A percentile compares a stretch with the other conserved stretches of the same genome.
phyloP scores from a whole-genome alignment of 208 protist genomes.

The Leishmania martiniquensis region DNA sequence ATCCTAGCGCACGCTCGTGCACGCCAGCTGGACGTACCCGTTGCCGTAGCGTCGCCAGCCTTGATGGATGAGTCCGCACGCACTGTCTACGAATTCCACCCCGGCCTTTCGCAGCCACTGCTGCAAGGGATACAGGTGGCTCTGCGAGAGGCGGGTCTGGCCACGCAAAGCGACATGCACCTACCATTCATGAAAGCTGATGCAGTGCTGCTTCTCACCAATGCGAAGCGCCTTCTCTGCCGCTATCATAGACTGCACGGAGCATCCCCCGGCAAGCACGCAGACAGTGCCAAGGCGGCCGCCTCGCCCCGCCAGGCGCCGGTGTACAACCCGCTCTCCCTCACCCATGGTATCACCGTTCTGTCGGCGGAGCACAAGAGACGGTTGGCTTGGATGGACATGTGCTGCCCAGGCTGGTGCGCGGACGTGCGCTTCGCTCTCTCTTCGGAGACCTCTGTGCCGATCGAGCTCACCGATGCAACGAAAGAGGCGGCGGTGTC shows the following conservation, averaged over 20 bases:
- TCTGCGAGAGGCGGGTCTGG: constrained; percentile 12
- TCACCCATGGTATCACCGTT: constrained; percentile 2
- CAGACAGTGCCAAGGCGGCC: background rate
- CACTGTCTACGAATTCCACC: constrained; percentile 27
- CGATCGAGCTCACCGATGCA: constrained; percentile 6
- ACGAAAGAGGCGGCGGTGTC: background rate
- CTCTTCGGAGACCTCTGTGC: constrained; percentile 12
- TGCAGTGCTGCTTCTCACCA: constrained; percentile 3
- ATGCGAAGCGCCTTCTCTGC: constrained; percentile 7
- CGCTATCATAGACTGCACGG: background rate
- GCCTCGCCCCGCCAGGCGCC: background rate
- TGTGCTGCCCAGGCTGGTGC: constrained; percentile 46
- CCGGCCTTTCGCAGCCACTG: constrained; percentile 3
- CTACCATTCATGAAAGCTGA: background rate
- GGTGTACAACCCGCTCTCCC: constrained; percentile 11
- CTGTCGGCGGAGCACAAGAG: constrained; percentile 6
- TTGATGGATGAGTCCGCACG: constrained; percentile 31
- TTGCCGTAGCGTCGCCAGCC: constrained; percentile 37
- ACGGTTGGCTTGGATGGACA: constrained; percentile 10
- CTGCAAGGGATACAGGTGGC: constrained; percentile 17
- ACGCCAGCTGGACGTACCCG: constrained; percentile 33
- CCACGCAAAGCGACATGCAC: background rate
- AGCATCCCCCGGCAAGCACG: background rate
- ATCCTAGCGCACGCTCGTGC: constrained; percentile 25
- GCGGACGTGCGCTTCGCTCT: constrained; percentile 47